Percentiles rank a stretch among this genome's conserved stretches.
Conservation (phyloP, 257 asterid genomes). For the Jacaranda mimosifolia region DNA sequence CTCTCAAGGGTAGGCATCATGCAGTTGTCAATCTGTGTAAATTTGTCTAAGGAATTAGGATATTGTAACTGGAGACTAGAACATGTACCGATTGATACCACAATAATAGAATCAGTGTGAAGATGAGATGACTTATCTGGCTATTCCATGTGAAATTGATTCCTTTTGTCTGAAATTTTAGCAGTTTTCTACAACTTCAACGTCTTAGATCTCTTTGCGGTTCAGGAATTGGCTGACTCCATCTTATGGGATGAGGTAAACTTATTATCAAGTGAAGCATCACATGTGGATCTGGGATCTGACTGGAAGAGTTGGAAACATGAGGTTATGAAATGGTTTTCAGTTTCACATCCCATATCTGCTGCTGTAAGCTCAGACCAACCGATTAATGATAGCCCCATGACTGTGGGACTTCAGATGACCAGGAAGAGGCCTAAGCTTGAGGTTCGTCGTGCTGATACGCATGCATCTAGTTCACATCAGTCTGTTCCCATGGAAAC, state of each 20-base stretch:
- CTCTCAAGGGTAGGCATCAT: not conserved
- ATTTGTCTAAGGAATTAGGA: not conserved
- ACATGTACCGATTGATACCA: conserved; percentile 5
- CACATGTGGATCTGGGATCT: conserved; percentile 57
- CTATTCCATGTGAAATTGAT: conserved; percentile 21
- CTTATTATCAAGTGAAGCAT: conserved; percentile 59
- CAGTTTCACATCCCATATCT: conserved; percentile 67
- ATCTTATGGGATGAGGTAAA: conserved; percentile 84
- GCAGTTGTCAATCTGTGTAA: not conserved
- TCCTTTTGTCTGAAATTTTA: conserved; percentile 5
- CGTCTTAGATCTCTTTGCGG: conserved; percentile 25
- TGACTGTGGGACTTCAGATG: conserved; percentile 56
- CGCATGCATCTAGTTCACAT: conserved; percentile 65
- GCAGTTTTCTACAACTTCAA: conserved; percentile 22
- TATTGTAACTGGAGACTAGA: conserved; percentile 14
- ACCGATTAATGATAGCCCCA: conserved; percentile 54
- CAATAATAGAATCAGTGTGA: conserved; percentile 16
- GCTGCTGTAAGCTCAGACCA: conserved; percentile 55
- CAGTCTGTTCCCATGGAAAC: conserved; percentile 60
- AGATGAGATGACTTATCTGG: conserved; percentile 12
- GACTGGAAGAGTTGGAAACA: conserved; percentile 93
- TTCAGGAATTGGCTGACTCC: conserved; percentile 82
- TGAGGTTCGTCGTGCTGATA: conserved; percentile 98
- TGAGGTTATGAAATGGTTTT: conserved; percentile 92
- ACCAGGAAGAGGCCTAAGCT: conserved; percentile 93